A percentile compares a stretch with the other conserved stretches of the same genome.
phyloP scores from a whole-genome alignment of 2,329 filamentous ascomycete species.

The Cryphonectria parasitica region DNA sequence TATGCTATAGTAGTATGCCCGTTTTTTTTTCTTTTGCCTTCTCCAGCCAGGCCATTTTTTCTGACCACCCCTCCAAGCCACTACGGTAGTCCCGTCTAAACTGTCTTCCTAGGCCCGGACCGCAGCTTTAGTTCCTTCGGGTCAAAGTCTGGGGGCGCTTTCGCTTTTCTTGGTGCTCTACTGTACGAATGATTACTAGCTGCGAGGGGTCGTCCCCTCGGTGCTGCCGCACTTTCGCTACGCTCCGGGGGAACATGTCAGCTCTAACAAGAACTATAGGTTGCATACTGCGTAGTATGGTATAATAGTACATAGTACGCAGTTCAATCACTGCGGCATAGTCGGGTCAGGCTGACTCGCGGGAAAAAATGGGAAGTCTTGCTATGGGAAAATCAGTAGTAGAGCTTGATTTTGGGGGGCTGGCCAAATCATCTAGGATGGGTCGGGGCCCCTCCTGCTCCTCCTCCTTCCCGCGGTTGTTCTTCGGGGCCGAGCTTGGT shows the following conservation, averaged over 20 bases:
- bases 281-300: not conserved
- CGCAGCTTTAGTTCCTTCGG: not conserved
- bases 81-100: not conserved
- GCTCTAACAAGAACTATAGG: not conserved
- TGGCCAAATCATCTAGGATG: not conserved
- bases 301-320: too few species aligned
- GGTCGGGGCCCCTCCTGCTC: not conserved
- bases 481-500: not conserved
- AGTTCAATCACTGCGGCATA: not conserved
- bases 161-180: not conserved
- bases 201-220: not conserved
- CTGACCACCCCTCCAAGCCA: not conserved
- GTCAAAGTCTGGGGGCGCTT: not conserved
- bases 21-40: not conserved
- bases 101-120: not conserved
- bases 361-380: not conserved
- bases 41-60: not conserved
- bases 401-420: not conserved
- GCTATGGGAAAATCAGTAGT: not conserved
- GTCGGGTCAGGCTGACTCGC: not conserved
- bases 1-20: too few species aligned
- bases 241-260: not conserved
- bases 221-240: not conserved
- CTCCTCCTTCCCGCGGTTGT: not conserved
- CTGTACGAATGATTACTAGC: not conserved